Evolutionary conservation across 1,139 yeast genomes (phyloP).

Genomic region (Suhomyces taliae): DNA sequence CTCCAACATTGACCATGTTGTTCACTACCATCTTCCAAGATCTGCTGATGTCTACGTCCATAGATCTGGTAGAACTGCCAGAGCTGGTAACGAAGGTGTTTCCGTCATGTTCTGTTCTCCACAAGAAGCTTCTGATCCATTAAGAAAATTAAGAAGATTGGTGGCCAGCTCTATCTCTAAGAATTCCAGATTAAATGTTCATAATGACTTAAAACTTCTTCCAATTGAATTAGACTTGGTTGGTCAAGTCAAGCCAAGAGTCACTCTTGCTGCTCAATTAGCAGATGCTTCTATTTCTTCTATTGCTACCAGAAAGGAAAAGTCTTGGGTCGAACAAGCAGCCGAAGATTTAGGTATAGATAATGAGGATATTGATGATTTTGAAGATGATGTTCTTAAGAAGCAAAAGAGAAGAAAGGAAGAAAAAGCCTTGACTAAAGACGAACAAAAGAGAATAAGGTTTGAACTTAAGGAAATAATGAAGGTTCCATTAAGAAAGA

Average conservation of each 20-base stretch:
- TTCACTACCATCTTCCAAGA: constrained; percentile 93
- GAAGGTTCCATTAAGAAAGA: constrained; percentile 61
- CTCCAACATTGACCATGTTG: constrained; percentile 87
- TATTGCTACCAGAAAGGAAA: constrained; percentile 66
- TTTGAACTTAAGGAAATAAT: constrained; percentile 60
- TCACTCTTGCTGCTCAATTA: constrained; percentile 64
- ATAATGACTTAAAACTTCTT: constrained; percentile 64
- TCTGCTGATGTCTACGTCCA: constrained; percentile 94
- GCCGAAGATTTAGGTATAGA: constrained; percentile 92
- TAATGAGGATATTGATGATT: constrained; percentile 49
- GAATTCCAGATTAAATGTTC: constrained; percentile 28
- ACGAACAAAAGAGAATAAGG: constrained; percentile 49
- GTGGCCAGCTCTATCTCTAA: constrained; percentile 42
- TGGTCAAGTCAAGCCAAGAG: constrained; percentile 68
- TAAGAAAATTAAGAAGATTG: constrained; percentile 69
- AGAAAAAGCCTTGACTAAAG: constrained; percentile 52
- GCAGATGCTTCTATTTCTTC: constrained; percentile 69
- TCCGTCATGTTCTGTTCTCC: constrained; percentile 92
- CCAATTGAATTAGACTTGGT: constrained; percentile 79
- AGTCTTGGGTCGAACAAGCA: constrained; percentile 82
- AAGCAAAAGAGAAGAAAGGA: constrained; percentile 63
- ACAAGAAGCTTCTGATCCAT: constrained; percentile 87
- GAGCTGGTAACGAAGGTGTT: constrained; percentile 94
- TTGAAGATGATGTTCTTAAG: constrained; percentile 66
- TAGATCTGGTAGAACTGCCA: constrained; percentile 96